Evolutionary conservation across 495 filamentous ascomycete genomes (phyloP), one percentile per base, ranked within the genome.

Genomic region (Venustampulla echinocandica): DNA sequence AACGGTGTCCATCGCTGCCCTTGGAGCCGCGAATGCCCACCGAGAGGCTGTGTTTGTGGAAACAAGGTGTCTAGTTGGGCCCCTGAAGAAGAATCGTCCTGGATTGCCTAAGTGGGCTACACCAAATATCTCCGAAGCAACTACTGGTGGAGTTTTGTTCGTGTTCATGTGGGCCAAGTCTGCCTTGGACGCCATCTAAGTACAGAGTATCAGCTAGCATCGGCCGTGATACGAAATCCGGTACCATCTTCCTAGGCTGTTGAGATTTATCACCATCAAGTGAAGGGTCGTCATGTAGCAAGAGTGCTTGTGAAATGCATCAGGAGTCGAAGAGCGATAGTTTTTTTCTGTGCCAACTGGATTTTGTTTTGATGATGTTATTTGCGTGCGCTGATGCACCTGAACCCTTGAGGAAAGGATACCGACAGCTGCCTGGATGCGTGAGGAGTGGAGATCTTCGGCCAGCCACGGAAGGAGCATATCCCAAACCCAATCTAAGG

Each of bases 111-210:
- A 30, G 27, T 30, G 27, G 27, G 7, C 27, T 30, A 30, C 7
- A 30, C 13, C 27, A 37, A 11, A n/a, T 37, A 15, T 18, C 34
- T n/a, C 14, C 17, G 34, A 37, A 37, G 17, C 34, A 11, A 11
- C 17, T 37, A 37, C 34, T 37, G 6, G 27, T 30, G 13, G 27
- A 30, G 27, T 7, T 37, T 18, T 37, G 14, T 37, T 37, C 6
- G 14, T 37, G 14, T 37, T 37, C 14, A 18, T 18, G 17, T 15
- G 5, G 14, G 34, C 14, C 34, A 37, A 37, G 34, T 37, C 34
- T 37, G 34, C 34, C 34, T 37, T 37, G 17, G 34, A 37, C 34
- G 34, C 34, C 34, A 37, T 37, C 34, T 18, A 37, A 37, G 34
- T n/a, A 37, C 6, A 37, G 14, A 37, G 17, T 37, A 37, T 15